Conservation (phyloP, 768 basidiomycete genomes). For the Filobasidium wieringae region DNA sequence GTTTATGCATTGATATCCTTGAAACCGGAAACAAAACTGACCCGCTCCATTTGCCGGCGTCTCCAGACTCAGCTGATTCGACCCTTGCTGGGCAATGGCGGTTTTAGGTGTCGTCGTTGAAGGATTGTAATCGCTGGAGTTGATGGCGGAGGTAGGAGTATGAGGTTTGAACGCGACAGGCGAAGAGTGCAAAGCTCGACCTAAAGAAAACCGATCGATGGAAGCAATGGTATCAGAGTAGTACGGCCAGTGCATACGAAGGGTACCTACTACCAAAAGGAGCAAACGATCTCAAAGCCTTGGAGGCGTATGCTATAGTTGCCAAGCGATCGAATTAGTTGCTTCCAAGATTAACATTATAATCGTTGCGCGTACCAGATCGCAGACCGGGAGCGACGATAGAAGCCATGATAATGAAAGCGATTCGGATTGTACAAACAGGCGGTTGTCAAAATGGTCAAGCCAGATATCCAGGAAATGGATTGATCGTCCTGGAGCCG, state of each 20-base stretch:
- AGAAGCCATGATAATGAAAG: slow-evolving; percentile 13
- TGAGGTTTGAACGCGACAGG: slow-evolving; percentile 28
- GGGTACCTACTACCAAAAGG: no score
- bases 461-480: background rate
- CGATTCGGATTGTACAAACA: background rate
- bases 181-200: slow-evolving; percentile 26
- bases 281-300: no score
- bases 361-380: slow-evolving; percentile 12
- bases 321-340: no score
- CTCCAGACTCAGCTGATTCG: slow-evolving; percentile 75
- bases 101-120: slow-evolving; percentile 42
- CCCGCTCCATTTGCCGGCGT: slow-evolving; percentile 82
- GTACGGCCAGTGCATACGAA: no score
- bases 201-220: background rate
- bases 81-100: slow-evolving; percentile 59
- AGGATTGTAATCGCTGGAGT: slow-evolving; percentile 27
- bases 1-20: background rate
- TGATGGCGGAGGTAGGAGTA: slow-evolving; percentile 27
- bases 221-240: no score
- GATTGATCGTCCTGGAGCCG: background rate
- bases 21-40: slow-evolving; percentile 30
- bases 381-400: slow-evolving; percentile 20
- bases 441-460: background rate
- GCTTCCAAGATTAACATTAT: no score
- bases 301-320: no score